Evolutionary conservation across 2,329 filamentous ascomycete genomes (phyloP).

Genomic region (Penicillium fuscoglaucum): DNA sequence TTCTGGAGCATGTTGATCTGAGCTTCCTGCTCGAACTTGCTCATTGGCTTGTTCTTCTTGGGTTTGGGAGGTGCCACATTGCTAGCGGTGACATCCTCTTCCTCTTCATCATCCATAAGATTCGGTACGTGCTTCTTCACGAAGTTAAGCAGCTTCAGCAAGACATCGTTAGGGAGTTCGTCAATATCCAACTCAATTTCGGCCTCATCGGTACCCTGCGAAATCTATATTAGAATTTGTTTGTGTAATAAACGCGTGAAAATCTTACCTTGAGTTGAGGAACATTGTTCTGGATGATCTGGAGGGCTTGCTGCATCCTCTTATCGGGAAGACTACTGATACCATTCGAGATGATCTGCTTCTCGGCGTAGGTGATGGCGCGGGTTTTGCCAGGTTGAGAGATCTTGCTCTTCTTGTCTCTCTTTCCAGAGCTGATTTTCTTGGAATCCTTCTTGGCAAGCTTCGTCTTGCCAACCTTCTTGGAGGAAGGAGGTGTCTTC

Average conservation of each 20-base stretch:
- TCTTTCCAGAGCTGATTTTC: constrained; percentile 49
- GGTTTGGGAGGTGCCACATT: constrained; percentile 43
- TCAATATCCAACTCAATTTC: constrained; percentile 53
- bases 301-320: constrained; percentile 77
- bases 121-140: constrained; percentile 50
- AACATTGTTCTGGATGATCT: constrained; percentile 84
- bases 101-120: constrained; percentile 47
- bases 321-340: constrained; percentile 77
- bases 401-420: constrained; percentile 47
- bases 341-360: constrained; percentile 84
- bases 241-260: not conserved
- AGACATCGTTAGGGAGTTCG: constrained; percentile 49
- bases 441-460: constrained; percentile 40
- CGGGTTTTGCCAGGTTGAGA: constrained; percentile 55
- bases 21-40: constrained; percentile 52
- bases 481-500: constrained; percentile 53
- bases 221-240: constrained; percentile 12
- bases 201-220: constrained; percentile 45
- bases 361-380: constrained; percentile 74
- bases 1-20: constrained; percentile 51
- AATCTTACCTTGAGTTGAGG: constrained; percentile 64
- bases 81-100: constrained; percentile 40
- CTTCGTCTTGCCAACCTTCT: constrained; percentile 44
- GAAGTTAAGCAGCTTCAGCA: constrained; percentile 48
- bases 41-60: constrained; percentile 56